These are phyloP conservation scores for Pelargonium citronellum DNA, from an alignment of 441 rosid species.

Conservation along the genomic window DNA sequence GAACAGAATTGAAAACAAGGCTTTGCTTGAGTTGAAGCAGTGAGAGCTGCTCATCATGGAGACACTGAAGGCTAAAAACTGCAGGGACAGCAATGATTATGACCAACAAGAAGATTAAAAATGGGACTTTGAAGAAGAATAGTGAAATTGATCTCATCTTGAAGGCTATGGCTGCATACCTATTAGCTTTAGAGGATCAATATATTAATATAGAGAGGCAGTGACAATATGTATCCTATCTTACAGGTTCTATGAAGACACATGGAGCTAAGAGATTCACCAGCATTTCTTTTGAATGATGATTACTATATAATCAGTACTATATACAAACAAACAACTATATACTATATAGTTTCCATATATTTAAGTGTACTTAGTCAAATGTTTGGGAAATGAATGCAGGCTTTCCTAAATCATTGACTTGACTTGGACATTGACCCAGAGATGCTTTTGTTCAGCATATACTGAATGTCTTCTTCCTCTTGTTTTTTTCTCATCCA, in stretches of 20 bases:
- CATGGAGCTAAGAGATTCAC: neutral
- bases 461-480: too few species aligned
- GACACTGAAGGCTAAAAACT: neutral
- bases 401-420: too few species aligned
- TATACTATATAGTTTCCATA: neutral
- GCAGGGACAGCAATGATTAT: neutral
- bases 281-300: neutral
- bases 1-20: neutral
- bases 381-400: too few species aligned
- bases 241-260: neutral
- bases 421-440: too few species aligned
- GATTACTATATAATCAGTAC: neutral
- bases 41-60: neutral
- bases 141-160: too few species aligned
- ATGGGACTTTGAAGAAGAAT: neutral
- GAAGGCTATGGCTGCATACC: too few species aligned
- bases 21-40: constrained; percentile 2
- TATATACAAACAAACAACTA: neutral
- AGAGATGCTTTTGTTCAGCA: too few species aligned
- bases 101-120: neutral
- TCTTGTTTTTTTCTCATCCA: too few species aligned
- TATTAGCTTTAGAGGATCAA: too few species aligned
- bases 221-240: neutral
- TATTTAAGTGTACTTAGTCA: too few species aligned
- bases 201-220: too few species aligned